Conservation (phyloP, 257 asterid genomes). For the Solanum bulbocastanum region DNA sequence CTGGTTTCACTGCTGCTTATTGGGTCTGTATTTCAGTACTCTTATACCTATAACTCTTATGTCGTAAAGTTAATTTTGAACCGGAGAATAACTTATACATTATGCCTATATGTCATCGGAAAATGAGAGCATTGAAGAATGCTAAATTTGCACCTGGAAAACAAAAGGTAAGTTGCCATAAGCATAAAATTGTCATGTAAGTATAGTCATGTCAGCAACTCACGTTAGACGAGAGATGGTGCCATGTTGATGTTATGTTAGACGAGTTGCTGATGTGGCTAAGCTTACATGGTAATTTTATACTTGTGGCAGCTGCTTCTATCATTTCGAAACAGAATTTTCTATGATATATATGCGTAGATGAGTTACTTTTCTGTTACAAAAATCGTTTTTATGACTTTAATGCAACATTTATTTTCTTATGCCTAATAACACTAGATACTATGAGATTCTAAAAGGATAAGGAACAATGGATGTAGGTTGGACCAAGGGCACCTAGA, state of each 20-base stretch:
- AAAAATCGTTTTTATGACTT: not conserved
- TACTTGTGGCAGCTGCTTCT: not conserved
- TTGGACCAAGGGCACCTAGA: constrained; percentile 51
- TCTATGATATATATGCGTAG: not conserved
- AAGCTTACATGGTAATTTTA: not conserved
- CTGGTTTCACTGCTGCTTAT: constrained; percentile 81
- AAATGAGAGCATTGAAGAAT: not conserved
- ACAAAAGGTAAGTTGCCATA: not conserved
- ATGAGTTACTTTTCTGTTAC: not conserved
- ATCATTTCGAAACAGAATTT: not conserved
- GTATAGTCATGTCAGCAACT: not conserved
- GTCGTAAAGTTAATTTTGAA: not conserved
- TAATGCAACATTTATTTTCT: not conserved
- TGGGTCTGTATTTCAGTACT: constrained; percentile 36
- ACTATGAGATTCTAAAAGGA: not conserved
- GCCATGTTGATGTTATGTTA: not conserved
- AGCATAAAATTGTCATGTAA: not conserved
- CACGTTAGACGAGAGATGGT: not conserved
- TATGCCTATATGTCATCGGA: not conserved
- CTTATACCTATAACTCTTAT: not conserved
- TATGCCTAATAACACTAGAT: not conserved
- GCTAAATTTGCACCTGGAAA: not conserved
- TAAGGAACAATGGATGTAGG: constrained; percentile 21
- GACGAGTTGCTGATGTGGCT: not conserved
- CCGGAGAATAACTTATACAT: not conserved